These are phyloP conservation scores for Macrotyloma uniflorum DNA, from an alignment of 306 rosid species.

Conservation along the genomic window DNA sequence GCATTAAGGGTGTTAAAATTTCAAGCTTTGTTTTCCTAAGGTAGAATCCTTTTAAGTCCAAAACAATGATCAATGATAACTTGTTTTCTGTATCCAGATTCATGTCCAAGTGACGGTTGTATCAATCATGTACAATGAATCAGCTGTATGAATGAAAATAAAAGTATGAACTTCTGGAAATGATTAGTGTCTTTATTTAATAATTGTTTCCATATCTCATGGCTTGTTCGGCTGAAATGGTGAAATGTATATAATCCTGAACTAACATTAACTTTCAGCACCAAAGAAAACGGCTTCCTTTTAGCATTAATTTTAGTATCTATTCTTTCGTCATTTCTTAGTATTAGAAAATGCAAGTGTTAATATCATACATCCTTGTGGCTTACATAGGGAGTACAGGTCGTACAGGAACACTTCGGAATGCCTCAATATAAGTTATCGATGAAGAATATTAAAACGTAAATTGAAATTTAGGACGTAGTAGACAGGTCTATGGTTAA, in stretches of 20 bases:
- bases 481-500: conserved; percentile 5
- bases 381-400: too few relatives aligned
- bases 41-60: conserved; percentile 17
- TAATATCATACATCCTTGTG: too few relatives aligned
- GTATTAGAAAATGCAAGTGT: too few relatives aligned
- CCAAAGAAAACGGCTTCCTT: not conserved
- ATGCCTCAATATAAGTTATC: too few relatives aligned
- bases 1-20: conserved; percentile 13
- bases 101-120: not conserved
- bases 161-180: not conserved
- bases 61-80: conserved; percentile 21
- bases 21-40: conserved; percentile 18
- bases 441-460: too few relatives aligned
- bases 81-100: not conserved
- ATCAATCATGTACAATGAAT: conserved; percentile 10
- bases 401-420: too few relatives aligned
- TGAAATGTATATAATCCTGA: not conserved
- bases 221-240: not conserved
- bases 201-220: not conserved
- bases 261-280: not conserved
- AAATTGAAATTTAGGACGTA: too few relatives aligned
- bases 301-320: too few relatives aligned
- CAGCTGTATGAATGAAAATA: not conserved
- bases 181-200: not conserved
- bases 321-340: too few relatives aligned